A percentile compares a stretch with the other conserved stretches of the same genome.
phyloP scores from a whole-genome alignment of 257 asterid genomes.

The Lantana camara region DNA sequence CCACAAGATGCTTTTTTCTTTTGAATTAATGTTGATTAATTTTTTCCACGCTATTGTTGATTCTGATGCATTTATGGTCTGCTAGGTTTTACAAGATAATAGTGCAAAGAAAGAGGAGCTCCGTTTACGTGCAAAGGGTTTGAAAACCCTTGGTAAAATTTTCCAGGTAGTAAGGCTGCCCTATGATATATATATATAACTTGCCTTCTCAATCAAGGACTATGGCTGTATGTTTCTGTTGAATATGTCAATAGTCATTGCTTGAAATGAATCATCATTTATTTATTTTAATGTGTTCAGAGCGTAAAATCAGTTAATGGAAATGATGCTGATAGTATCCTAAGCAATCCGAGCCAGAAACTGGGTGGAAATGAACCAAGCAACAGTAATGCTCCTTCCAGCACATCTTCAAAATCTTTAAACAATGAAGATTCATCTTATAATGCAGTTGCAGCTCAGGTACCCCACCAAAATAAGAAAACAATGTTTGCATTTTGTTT shows the following conservation, averaged over 20 bases:
- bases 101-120: constrained; percentile 91
- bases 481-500: no score
- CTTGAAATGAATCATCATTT: constrained; percentile 4
- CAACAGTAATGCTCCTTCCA: constrained; percentile 39
- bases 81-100: constrained; percentile 85
- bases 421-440: constrained; percentile 43
- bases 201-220: no score
- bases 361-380: constrained; percentile 56
- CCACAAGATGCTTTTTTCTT: constrained; percentile 22
- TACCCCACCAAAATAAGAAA: constrained; percentile 24
- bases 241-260: constrained; percentile 14
- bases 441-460: constrained; percentile 50
- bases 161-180: constrained; percentile 59
- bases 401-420: constrained; percentile 50
- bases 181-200: no score
- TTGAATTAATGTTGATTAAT: no score
- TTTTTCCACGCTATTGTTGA: constrained; percentile 20
- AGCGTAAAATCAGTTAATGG: constrained; percentile 72
- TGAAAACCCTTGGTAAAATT: constrained; percentile 90
- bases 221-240: not conserved
- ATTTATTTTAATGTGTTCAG: constrained; percentile 39
- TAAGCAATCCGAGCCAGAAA: constrained; percentile 42
- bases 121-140: constrained; percentile 89
- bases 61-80: constrained; percentile 22
- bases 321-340: constrained; percentile 44